phyloP scores from a whole-genome alignment of 1,284 basidiomycete genomes.

The Papiliotrema nemorosa region DNA sequence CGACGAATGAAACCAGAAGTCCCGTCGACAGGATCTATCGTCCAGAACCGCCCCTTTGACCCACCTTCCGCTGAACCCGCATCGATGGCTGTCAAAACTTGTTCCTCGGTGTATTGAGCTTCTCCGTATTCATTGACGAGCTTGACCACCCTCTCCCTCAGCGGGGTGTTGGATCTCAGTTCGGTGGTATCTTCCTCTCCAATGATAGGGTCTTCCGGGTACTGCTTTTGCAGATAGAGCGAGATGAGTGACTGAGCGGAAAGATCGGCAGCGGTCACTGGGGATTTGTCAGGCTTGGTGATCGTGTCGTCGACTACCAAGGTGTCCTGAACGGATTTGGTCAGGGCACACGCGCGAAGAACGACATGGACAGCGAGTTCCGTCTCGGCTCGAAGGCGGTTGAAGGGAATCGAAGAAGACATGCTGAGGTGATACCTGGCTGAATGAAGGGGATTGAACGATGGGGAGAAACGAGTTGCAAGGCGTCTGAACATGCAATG shows the following conservation, averaged over 20 bases:
- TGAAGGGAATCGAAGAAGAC: conserved; percentile 37
- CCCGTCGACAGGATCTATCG: conserved; percentile 52
- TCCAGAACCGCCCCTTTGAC: conserved; percentile 56
- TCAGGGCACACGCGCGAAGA: conserved; percentile 72
- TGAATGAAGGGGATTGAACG: too few relatives aligned
- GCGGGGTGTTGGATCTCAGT: conserved; percentile 57
- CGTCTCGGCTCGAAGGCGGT: conserved; percentile 34
- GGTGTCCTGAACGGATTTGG: conserved; percentile 81
- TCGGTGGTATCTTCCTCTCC: conserved; percentile 93
- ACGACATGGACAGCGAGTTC: conserved; percentile 84
- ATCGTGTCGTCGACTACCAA: conserved; percentile 83
- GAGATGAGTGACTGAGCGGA: conserved; percentile 86
- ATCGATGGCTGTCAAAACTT: conserved; percentile 79
- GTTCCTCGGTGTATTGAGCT: conserved; percentile 44
- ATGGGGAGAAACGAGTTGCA: too few relatives aligned
- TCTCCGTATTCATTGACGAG: conserved; percentile 73
- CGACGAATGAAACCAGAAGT: conserved; percentile 77
- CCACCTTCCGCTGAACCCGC: conserved; percentile 79
- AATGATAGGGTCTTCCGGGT: conserved; percentile 83
- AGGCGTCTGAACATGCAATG: too few relatives aligned
- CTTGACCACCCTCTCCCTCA: conserved; percentile 69
- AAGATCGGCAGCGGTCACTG: conserved; percentile 92
- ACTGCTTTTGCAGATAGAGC: conserved; percentile 67
- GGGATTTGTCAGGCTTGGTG: conserved; percentile 90
- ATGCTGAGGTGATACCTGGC: conserved; percentile 3